Evolutionary conservation across 129 eudicot genomes (phyloP), one percentile per base, ranked within the genome.

Genomic region (Tanacetum coccineum): DNA sequence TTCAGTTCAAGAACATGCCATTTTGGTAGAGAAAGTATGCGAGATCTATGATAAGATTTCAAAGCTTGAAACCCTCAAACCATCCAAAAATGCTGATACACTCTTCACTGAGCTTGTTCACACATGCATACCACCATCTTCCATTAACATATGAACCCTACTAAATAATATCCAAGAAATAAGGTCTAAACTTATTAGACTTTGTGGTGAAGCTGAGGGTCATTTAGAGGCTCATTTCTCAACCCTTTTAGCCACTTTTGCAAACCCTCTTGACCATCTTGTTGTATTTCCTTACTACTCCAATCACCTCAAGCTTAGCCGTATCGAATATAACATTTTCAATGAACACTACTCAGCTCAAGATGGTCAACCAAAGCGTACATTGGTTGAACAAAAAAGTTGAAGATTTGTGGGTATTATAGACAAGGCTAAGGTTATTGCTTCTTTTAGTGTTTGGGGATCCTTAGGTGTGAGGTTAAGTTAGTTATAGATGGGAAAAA

Each of bases 161-260:
- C 79, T 83, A 48, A 36, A 51, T 5, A 64, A 72, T 39, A 71
- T 81, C 36, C 98, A 88, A 77, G 80, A 85, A 42, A 85, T 83
- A 10, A 77, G 96, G 76, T 72, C 85, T 13, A 78, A 85, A 2
- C 84, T 92, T 71, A 80, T 92, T 65, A 65, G 74, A 30, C 88
- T 88, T n/a, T 87, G 95, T 55, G 89, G 89, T 53, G 74, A 78
- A 57, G 95, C 95, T 51, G 95, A 91, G 59, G 95, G 95, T 9
- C 85, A 67, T 59, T 74, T 92, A 14, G 98, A 92, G 67, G 72
- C 70, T n/a, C 98, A 92, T 67, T 92, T 61, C 66, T 80, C 95
- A 2, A 71, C 91, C 14, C 78, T 83, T 57, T 77, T 92, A 40
- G 85, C 69, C 47, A 28, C 87, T 15, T 81, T 74, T 52, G 63